A percentile compares a stretch with the other conserved stretches of the same genome.
Evolutionary conservation across 148 eudicot species (phyloP).

Genomic region (Nyssa sinensis): DNA sequence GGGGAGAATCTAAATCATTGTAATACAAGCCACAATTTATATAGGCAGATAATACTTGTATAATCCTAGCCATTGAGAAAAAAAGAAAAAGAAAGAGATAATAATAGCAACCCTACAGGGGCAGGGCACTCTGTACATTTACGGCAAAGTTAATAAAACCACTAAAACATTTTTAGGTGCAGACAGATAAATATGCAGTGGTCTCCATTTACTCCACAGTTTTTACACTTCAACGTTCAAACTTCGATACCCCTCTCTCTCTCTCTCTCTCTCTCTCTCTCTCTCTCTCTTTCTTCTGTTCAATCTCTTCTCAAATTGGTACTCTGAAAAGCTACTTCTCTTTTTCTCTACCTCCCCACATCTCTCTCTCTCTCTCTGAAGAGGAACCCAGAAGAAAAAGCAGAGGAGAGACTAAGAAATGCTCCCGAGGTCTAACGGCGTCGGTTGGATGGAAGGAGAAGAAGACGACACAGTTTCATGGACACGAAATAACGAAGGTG

Average conservation of each 20-base stretch:
- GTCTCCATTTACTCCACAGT: slow-evolving; percentile 1
- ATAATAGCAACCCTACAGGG: not conserved
- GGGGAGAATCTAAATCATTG: not conserved
- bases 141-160: not conserved
- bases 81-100: too few species aligned
- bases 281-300: not conserved
- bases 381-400: not conserved
- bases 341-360: not conserved
- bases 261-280: slow-evolving; percentile 1
- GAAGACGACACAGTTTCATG: slow-evolving; percentile 42
- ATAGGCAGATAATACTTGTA: not conserved
- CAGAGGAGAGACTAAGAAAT: slow-evolving; percentile 17
- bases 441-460: slow-evolving; percentile 43
- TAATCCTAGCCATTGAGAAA: not conserved
- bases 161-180: not conserved
- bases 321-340: slow-evolving; percentile 4
- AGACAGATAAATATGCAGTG: slow-evolving; percentile 7
- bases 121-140: not conserved
- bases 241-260: not conserved
- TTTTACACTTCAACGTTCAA: not conserved
- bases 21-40: not conserved
- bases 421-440: slow-evolving; percentile 40
- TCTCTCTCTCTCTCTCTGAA: not conserved
- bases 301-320: not conserved
- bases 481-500: slow-evolving; percentile 16